Percentiles rank a stretch among this genome's conserved stretches.
Evolutionary conservation across 176 grass and related monocot species (phyloP).

Genomic region (Triticum monococcum): DNA sequence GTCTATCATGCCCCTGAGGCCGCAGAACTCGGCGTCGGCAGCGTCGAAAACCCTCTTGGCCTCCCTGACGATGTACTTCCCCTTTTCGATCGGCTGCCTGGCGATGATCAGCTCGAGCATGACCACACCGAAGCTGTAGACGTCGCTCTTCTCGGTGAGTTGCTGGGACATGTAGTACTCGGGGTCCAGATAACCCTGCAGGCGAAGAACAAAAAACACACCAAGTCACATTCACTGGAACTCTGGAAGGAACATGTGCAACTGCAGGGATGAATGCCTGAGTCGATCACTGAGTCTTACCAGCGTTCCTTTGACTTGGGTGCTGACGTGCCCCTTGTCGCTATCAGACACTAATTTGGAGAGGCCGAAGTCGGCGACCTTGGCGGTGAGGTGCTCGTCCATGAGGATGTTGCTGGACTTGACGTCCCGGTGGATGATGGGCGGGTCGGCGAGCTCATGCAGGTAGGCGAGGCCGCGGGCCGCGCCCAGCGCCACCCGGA

Average conservation of each 20-base stretch:
- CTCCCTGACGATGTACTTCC: slow-evolving; percentile 80
- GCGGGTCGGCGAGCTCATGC: slow-evolving; percentile 93
- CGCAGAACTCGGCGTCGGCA: slow-evolving; percentile 70
- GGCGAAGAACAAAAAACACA: background rate
- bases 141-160: slow-evolving; percentile 85
- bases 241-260: background rate
- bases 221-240: slow-evolving; percentile 3
- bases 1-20: slow-evolving; percentile 71
- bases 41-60: slow-evolving; percentile 53
- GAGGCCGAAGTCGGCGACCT: slow-evolving; percentile 96
- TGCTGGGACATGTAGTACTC: slow-evolving; percentile 95
- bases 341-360: slow-evolving; percentile 74
- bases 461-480: slow-evolving; percentile 85
- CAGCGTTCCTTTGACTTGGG: slow-evolving; percentile 92
- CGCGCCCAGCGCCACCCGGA: slow-evolving; percentile 69
- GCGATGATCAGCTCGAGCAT: slow-evolving; percentile 90
- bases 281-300: slow-evolving; percentile 2
- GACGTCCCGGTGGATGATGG: slow-evolving; percentile 95
- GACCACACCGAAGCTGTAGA: slow-evolving; percentile 96
- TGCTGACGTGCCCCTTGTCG: slow-evolving; percentile 76
- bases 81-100: slow-evolving; percentile 81
- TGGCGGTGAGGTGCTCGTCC: slow-evolving; percentile 90
- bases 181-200: slow-evolving; percentile 96
- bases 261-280: background rate
- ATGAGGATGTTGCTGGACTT: slow-evolving; percentile 94